Conservation (phyloP, 192 early-diverging fungal genomes). For the Rhizophagus prolifer region DNA sequence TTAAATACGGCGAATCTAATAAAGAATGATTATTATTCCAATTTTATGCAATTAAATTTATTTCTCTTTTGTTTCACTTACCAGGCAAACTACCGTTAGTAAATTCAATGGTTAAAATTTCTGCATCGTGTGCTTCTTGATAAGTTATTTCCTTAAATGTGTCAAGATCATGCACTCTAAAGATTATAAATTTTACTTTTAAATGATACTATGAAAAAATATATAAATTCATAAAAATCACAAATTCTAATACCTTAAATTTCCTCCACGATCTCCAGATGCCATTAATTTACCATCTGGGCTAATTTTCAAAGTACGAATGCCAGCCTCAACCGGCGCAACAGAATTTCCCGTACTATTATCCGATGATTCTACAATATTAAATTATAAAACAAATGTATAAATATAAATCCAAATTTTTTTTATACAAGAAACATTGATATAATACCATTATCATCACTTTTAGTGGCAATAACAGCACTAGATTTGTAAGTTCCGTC, state of each 20-base stretch:
- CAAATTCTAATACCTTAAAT: constrained; percentile 49
- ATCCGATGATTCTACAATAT: constrained; percentile 33
- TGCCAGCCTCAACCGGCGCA: constrained; percentile 55
- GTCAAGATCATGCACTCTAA: constrained; percentile 59
- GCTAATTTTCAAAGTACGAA: constrained; percentile 66
- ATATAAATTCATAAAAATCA: neutral
- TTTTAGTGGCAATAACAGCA: constrained; percentile 28
- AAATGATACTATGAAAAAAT: neutral
- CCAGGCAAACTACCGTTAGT: constrained; percentile 36
- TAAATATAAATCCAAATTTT: neutral
- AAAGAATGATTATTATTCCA: neutral
- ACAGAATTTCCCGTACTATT: constrained; percentile 32
- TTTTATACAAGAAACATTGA: neutral
- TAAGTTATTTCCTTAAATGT: constrained; percentile 60
- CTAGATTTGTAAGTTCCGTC: constrained; percentile 33
- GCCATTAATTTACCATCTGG: constrained; percentile 65
- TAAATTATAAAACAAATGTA: neutral
- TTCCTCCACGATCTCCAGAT: constrained; percentile 71
- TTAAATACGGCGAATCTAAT: constrained; percentile 44
- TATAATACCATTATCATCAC: neutral
- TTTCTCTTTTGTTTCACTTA: neutral
- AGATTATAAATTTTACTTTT: neutral
- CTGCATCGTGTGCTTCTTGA: constrained; percentile 77
- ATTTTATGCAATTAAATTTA: neutral
- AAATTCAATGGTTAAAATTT: constrained; percentile 78